phyloP scores from a whole-genome alignment of 2,329 filamentous ascomycete genomes.

The Lecanosticta acicola region DNA sequence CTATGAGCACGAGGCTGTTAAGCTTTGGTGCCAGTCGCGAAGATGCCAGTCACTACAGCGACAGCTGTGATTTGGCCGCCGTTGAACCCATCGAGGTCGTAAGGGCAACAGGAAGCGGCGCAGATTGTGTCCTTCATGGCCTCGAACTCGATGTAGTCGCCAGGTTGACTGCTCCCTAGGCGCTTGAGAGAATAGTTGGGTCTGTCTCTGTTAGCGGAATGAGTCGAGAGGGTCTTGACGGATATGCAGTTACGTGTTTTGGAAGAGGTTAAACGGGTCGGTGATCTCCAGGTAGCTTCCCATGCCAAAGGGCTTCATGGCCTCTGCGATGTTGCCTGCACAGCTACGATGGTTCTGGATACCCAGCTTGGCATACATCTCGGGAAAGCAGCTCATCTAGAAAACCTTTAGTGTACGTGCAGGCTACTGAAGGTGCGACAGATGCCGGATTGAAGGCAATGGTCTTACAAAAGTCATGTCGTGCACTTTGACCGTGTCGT shows the following conservation, averaged over 20 bases:
- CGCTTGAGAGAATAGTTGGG: slow-evolving; percentile 36
- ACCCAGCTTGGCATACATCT: slow-evolving; percentile 33
- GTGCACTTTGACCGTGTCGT: slow-evolving; percentile 37
- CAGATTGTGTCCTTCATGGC: slow-evolving; percentile 33
- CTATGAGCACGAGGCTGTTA: too few relatives aligned
- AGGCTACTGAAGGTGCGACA: too few relatives aligned
- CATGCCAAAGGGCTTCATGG: slow-evolving; percentile 35
- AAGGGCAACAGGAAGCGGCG: slow-evolving; percentile 37
- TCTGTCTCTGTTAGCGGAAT: not conserved
- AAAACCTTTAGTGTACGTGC: not conserved
- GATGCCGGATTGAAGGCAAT: not conserved
- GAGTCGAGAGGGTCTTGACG: not conserved
- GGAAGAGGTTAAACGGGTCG: slow-evolving; percentile 39
- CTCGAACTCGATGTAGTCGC: slow-evolving; percentile 38
- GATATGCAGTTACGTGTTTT: slow-evolving; percentile 29
- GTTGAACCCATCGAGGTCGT: slow-evolving; percentile 36
- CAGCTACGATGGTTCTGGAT: slow-evolving; percentile 34
- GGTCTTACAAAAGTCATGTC: slow-evolving; percentile 32
- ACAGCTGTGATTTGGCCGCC: slow-evolving; percentile 37
- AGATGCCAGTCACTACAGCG: slow-evolving; percentile 29
- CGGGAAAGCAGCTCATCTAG: slow-evolving; percentile 38
- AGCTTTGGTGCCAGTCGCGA: not conserved
- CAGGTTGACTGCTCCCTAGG: slow-evolving; percentile 34
- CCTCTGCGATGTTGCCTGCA: slow-evolving; percentile 36
- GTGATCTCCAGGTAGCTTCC: slow-evolving; percentile 31